These are phyloP conservation scores for Globisporangium apiculatum DNA, from an alignment of 352 stramenopile genomes.

Conservation along the genomic window DNA sequence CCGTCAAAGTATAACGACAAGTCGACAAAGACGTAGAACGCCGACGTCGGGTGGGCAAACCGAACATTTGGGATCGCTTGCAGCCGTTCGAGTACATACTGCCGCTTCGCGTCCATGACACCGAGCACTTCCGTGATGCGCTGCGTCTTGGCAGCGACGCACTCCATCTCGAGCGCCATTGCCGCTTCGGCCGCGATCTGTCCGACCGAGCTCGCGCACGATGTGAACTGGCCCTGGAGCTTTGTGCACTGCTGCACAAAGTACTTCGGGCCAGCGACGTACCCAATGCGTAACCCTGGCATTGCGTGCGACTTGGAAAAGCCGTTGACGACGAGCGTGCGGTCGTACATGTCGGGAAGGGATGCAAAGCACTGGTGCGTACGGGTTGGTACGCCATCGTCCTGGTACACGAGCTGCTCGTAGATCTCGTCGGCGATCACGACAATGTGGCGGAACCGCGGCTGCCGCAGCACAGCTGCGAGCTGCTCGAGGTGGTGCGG, in stretches of 20 bases:
- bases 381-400: slow-evolving; percentile 33
- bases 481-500: slow-evolving; percentile 46
- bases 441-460: slow-evolving; percentile 67
- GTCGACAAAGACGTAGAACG: slow-evolving; percentile 96
- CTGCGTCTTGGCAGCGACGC: slow-evolving; percentile 30
- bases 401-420: slow-evolving; percentile 91
- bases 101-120: slow-evolving; percentile 81
- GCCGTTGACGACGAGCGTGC: slow-evolving; percentile 93
- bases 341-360: slow-evolving; percentile 80
- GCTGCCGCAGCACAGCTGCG: slow-evolving; percentile 46
- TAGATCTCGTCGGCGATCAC: slow-evolving; percentile 96
- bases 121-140: slow-evolving; percentile 46
- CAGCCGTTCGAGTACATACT: slow-evolving; percentile 86
- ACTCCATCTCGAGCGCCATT: slow-evolving; percentile 80
- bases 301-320: slow-evolving; percentile 97
- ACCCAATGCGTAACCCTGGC: slow-evolving; percentile 93
- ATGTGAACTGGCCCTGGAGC: slow-evolving; percentile 95
- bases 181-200: slow-evolving; percentile 90
- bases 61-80: slow-evolving; percentile 77
- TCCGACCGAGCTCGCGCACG: slow-evolving; percentile 88
- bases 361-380: slow-evolving; percentile 66
- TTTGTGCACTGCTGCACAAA: slow-evolving; percentile 87
- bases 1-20: slow-evolving; percentile 76
- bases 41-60: slow-evolving; percentile 85
- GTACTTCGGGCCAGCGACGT: slow-evolving; percentile 74